These are phyloP conservation scores for Ensete ventricosum DNA, from an alignment of 176 grass and related monocot genomes.

Conservation along the genomic window DNA sequence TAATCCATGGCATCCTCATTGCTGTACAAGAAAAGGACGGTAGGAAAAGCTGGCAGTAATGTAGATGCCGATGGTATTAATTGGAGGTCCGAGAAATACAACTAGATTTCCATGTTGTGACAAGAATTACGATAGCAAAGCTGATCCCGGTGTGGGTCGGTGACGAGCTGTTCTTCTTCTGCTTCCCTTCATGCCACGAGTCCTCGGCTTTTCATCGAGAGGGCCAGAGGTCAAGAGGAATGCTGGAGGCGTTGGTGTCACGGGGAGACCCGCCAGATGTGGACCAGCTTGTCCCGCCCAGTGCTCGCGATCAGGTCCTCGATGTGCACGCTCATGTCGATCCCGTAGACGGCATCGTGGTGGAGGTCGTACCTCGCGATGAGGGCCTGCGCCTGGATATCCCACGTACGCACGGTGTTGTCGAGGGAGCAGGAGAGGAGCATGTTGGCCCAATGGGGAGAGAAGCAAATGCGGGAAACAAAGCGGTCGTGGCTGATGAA, in stretches of 20 bases:
- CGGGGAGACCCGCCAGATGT: conserved; percentile 63
- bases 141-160: too few relatives aligned
- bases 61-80: neutral
- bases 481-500: conserved; percentile 48
- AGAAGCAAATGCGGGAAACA: conserved; percentile 64
- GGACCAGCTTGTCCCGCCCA: conserved; percentile 66
- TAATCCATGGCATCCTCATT: conserved; percentile 14
- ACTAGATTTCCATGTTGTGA: neutral
- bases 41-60: neutral
- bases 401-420: conserved; percentile 78
- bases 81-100: neutral
- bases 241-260: conserved; percentile 13
- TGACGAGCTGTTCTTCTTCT: too few relatives aligned
- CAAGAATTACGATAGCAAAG: too few relatives aligned
- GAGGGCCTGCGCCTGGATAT: conserved; percentile 51
- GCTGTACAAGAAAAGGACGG: conserved; percentile 10
- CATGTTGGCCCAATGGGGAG: conserved; percentile 59
- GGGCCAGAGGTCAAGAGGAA: too few relatives aligned
- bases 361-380: conserved; percentile 48
- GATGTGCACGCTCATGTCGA: conserved; percentile 69
- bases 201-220: too few relatives aligned
- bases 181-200: too few relatives aligned
- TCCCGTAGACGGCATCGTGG: conserved; percentile 49
- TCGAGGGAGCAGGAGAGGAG: conserved; percentile 75
- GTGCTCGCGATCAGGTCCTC: conserved; percentile 59